Conservation (phyloP, 2,329 filamentous ascomycete species). For the Diaporthe capsici region DNA sequence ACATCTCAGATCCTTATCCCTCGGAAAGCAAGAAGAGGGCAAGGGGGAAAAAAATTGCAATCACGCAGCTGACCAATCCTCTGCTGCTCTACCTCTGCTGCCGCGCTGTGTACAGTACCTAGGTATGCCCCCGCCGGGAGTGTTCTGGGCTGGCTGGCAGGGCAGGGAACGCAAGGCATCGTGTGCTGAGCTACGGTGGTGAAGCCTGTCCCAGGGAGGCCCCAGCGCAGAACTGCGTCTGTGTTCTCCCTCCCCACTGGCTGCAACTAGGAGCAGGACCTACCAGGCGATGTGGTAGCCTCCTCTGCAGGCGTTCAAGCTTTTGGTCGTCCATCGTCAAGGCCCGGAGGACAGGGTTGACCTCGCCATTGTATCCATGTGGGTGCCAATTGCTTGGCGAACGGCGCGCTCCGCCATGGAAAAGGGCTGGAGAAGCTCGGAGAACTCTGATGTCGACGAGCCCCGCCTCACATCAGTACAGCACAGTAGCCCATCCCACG, state of each 20-base stretch:
- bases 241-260: not conserved
- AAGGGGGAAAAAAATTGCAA: constrained; percentile 4
- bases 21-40: not conserved
- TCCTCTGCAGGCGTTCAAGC: constrained; percentile 13
- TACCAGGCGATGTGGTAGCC: constrained; percentile 4
- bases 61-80: constrained; percentile 26
- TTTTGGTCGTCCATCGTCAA: not conserved
- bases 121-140: not conserved
- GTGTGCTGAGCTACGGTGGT: not conserved
- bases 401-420: constrained; percentile 29
- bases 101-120: not conserved
- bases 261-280: not conserved
- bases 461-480: constrained; percentile 9
- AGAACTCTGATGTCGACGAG: constrained; percentile 31
- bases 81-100: not conserved
- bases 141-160: not conserved
- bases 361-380: constrained; percentile 20
- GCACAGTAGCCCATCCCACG: constrained; percentile 10
- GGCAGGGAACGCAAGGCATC: not conserved
- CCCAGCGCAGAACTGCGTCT: not conserved
- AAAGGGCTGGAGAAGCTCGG: constrained; percentile 30
- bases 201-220: not conserved
- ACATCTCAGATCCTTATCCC: constrained; percentile 26
- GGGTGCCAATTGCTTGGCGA: constrained; percentile 31
- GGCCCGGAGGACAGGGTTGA: constrained; percentile 16